These are phyloP conservation scores for Eucommia ulmoides DNA, from an alignment of 257 asterid genomes.

Conservation along the genomic window DNA sequence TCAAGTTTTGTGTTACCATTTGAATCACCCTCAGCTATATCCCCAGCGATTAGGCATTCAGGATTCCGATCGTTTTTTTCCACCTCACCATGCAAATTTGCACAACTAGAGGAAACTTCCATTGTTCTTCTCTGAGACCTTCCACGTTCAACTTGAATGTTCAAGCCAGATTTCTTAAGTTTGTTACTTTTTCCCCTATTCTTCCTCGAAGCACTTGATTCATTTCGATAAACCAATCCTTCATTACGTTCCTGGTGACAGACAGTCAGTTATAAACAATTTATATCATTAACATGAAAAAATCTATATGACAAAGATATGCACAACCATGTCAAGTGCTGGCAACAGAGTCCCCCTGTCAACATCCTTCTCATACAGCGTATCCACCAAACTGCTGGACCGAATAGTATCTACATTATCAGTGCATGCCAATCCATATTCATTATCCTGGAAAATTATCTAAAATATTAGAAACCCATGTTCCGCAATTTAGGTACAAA, in stretches of 20 bases:
- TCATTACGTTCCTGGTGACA: slow-evolving; percentile 61
- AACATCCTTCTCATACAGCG: slow-evolving; percentile 30
- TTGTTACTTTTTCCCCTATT: slow-evolving; percentile 69
- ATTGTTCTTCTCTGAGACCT: slow-evolving; percentile 32
- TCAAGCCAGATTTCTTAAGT: slow-evolving; percentile 35
- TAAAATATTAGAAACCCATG: slow-evolving; percentile 11
- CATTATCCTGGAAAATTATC: slow-evolving; percentile 44
- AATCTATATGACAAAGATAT: slow-evolving; percentile 25
- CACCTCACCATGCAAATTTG: slow-evolving; percentile 27
- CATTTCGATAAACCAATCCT: slow-evolving; percentile 38
- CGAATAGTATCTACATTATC: slow-evolving; percentile 26
- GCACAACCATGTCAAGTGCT: slow-evolving; percentile 52
- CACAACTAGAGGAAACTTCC: slow-evolving; percentile 23
- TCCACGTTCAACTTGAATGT: slow-evolving; percentile 27
- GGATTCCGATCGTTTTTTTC: slow-evolving; percentile 24
- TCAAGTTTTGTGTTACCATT: slow-evolving; percentile 21
- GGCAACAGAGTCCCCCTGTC: slow-evolving; percentile 31
- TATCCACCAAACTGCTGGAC: slow-evolving; percentile 19
- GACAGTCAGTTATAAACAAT: slow-evolving; percentile 46
- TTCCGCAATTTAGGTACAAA: slow-evolving; percentile 9
- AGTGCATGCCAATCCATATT: slow-evolving; percentile 18
- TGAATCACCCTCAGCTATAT: slow-evolving; percentile 19
- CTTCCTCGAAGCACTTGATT: slow-evolving; percentile 53
- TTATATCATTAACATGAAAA: slow-evolving; percentile 19
- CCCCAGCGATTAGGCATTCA: slow-evolving; percentile 28